Evolutionary conservation across 2,329 filamentous ascomycete species (phyloP), one percentile per base, ranked within the genome.

Genomic region (Colletotrichum tofieldiae): DNA sequence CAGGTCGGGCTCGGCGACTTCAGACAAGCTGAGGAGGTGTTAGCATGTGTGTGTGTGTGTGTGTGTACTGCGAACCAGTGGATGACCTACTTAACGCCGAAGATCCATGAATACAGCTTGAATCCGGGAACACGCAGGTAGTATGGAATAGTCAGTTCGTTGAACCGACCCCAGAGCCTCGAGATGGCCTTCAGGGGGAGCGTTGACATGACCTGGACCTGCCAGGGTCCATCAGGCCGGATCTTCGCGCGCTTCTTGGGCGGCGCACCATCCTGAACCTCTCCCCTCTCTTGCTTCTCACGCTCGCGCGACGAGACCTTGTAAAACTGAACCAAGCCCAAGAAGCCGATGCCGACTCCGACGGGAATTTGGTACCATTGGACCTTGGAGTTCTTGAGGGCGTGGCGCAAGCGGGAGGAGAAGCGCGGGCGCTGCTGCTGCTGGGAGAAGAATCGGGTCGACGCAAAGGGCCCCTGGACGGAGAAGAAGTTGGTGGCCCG

Each of bases 281-380:
- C 83, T 54, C 86, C 86, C 71, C 86, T 84, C 71, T 85, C 82
- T 52, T 85, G 78, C 77, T 84, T 86, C 75, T 89, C 87, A 75
- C 88, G 86, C 73, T 90, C 86, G n/a, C 88, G 81, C 32, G 81
- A 79, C 18, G 86, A 90, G 67, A 94, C 90, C 80, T 94, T 94
- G 82, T 96, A 96, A 80, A 97, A 92, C 77, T 98, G 95, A 62
- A 95, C 88, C 63, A 93, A 86, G 32, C 94, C 95, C 11, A 98
- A 87, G 78, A 97, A 95, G 69, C 90, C 94, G 77, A 98, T 92
- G 72, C 95, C 95, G 29, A 98, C 87, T 35, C 93, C 94, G 67
- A 98, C 90, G 29, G 95, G 95, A 76, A 98, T 97, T 58, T 93
- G 94, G 82, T 95, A 94, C 95, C 95, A 98, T 85, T 93, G 90